Base-by-base conservation (phyloP, 208 protist genomes). In the Acanthamoeba royreba region DNA sequence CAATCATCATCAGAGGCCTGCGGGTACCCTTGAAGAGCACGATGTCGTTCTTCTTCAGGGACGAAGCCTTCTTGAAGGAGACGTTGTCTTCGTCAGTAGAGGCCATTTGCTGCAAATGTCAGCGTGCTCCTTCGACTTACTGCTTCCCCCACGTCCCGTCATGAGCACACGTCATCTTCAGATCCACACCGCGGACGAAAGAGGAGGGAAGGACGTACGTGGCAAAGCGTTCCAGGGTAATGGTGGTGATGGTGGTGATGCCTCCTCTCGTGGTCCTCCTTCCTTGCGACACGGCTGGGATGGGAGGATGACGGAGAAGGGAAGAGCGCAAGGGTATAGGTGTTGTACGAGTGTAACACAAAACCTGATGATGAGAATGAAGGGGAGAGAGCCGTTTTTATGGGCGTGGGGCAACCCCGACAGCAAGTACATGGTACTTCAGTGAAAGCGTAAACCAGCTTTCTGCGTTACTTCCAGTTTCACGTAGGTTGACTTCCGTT, bases 21-120 rank as follows among this genome's bases (percentile, higher is more conserved):
- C 0, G 55, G 8, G 55, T 66, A 81, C 95, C 96, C 94, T 97
- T 98, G 58, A 98, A 94, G 31, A 97, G 87, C 79, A 98, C 94
- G 66, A 96, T 95, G 47, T 96, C 96, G 94, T 96, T 96, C 96
- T 98, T 98, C 81, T 96, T 95, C 25, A 97, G 79, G 11, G 96
- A 38, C 81, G 96, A 97, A 88, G 94, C 95, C 93, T 97, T 96
- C 42, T 94, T 66, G 85, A 96, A 96, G 95, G 74, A 96, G 43
- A 94, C 96, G 15, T 77, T 53, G 31, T 81, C 69, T 13, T 72
- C 61, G n/a, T 81, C 69, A 28, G n/a, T n/a, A n/a, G 69, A 81
- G 79, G 79, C 79, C 79, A 88, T 88, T 88, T 88, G 79, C 47
- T 63, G 79, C 79, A 88, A 47, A 88, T 88, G n/a, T 53, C 43